Base-by-base conservation (phyloP, 345 rosid species). In the Zanthoxylum bungeanum region DNA sequence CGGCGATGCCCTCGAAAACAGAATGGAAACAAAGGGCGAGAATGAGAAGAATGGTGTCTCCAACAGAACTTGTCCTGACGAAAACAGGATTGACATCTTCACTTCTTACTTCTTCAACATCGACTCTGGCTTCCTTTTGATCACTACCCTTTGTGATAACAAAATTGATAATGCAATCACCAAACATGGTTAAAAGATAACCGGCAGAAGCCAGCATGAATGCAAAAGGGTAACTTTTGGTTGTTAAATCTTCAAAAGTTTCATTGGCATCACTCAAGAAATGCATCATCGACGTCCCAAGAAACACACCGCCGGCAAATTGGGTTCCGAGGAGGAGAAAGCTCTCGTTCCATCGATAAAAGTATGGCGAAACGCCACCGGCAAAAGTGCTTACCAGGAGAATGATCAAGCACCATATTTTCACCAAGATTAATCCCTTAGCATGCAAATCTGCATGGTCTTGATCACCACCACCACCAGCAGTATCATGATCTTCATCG, bases 11-110 rank as follows among this genome's bases (percentile, higher is more conserved):
- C 78, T 91, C 97, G 60, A 93, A 93, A 42, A 93, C 68, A 0
- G 98, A 93, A 66, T 93, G 97, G 62, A 89, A 91, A 75, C 96
- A 93, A 25, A 91, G 78, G 39, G 96, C 98, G 53, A 78, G 56
- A 60, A 93, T 89, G 37, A 93, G 87, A 47, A 93, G 83, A 9
- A 91, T 67, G 19, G 97, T 88, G 78, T 91, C 98, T 5, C 96
- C 95, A 31, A 85, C 40, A 14, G 85, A 79, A 3, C 79, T 61
- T 0, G 91, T 88, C 50, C 68, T 79, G 36, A 91, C 6, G 69
- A 91, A 68, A 46, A 80, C 64, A 5, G 81, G 85, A 62, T 77
- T 80, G 37, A 27, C 67, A 21, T 79, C 76, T 64, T 56, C 79
- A 7, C 16, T 49, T 49, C 69, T 75, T 8, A 82, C 84, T 56